phyloP scores from a whole-genome alignment of 2,329 filamentous ascomycete species.

The Colletotrichum horii region DNA sequence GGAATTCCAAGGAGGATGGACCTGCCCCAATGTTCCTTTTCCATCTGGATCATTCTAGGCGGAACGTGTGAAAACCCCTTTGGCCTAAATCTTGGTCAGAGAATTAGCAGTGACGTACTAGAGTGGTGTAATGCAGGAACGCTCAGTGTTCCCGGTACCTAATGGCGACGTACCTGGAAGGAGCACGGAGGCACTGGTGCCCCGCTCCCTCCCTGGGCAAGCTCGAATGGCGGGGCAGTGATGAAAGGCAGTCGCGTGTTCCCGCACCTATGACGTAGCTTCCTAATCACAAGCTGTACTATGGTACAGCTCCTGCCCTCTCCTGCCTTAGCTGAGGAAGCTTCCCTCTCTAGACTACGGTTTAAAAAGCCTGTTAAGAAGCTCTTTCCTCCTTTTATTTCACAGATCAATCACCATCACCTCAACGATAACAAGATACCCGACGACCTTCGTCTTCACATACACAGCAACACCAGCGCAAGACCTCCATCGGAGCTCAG shows the following conservation, averaged over 20 bases:
- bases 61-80: slow-evolving; percentile 16
- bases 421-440: slow-evolving; percentile 8
- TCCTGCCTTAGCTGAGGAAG: slow-evolving; percentile 1
- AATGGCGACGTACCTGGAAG: slow-evolving; percentile 12
- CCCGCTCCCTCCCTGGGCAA: slow-evolving; percentile 16
- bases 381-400: not conserved
- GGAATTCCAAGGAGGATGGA: not conserved
- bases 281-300: slow-evolving; percentile 17
- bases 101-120: slow-evolving; percentile 18
- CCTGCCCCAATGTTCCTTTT: not conserved
- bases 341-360: not conserved
- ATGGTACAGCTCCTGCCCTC: slow-evolving; percentile 10
- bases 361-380: slow-evolving; percentile 7
- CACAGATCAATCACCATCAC: slow-evolving; percentile 5
- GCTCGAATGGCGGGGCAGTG: slow-evolving; percentile 23
- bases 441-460: not conserved
- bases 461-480: slow-evolving; percentile 13
- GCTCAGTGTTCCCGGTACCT: slow-evolving; percentile 16
- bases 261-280: slow-evolving; percentile 24
- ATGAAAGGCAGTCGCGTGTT: slow-evolving; percentile 21
- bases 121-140: slow-evolving; percentile 18
- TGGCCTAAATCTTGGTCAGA: slow-evolving; percentile 13
- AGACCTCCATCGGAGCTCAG: not conserved
- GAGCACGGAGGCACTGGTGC: slow-evolving; percentile 13
- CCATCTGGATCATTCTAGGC: slow-evolving; percentile 17